A percentile compares a stretch with the other conserved stretches of the same genome.
Evolutionary conservation across 768 basidiomycete species (phyloP).

Genomic region (Sporobolomyces roseus): DNA sequence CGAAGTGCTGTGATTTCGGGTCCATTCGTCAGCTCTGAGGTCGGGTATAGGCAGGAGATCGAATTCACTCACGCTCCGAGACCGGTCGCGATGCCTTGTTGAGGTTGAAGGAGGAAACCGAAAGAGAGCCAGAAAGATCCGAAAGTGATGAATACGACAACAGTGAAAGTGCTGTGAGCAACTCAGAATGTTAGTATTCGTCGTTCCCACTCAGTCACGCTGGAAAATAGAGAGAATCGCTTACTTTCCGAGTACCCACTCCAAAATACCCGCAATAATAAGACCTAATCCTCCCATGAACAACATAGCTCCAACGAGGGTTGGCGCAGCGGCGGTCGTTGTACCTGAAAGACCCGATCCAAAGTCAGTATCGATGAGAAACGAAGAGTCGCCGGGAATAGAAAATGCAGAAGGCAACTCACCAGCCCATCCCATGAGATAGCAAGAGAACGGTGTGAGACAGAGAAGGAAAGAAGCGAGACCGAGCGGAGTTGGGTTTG

Average conservation of each 20-base stretch:
- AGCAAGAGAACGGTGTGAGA: slow-evolving; percentile 43
- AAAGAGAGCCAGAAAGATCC: slow-evolving; percentile 43
- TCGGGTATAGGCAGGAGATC: background rate
- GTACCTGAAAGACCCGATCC: background rate
- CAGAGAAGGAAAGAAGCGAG: slow-evolving; percentile 43
- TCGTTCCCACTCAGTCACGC: background rate
- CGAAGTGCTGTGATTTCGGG: background rate
- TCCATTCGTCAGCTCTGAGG: too few species aligned
- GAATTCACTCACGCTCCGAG: slow-evolving; percentile 20
- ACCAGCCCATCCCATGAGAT: slow-evolving; percentile 41
- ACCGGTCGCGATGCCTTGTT: slow-evolving; percentile 35
- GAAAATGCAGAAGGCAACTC: background rate
- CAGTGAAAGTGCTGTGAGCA: slow-evolving; percentile 43
- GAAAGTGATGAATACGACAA: slow-evolving; percentile 44
- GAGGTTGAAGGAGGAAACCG: slow-evolving; percentile 40
- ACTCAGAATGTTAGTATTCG: background rate
- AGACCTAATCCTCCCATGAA: slow-evolving; percentile 43
- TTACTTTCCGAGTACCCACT: slow-evolving; percentile 34
- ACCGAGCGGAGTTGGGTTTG: slow-evolving; percentile 43
- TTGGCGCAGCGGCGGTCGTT: background rate
- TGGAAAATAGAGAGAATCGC: background rate
- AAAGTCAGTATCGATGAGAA: background rate
- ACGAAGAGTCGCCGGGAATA: background rate
- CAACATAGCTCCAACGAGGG: slow-evolving; percentile 37
- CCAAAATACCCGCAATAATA: slow-evolving; percentile 39